Evolutionary conservation across 1,284 basidiomycete genomes (phyloP).

Genomic region (Vanrija pseudolonga): DNA sequence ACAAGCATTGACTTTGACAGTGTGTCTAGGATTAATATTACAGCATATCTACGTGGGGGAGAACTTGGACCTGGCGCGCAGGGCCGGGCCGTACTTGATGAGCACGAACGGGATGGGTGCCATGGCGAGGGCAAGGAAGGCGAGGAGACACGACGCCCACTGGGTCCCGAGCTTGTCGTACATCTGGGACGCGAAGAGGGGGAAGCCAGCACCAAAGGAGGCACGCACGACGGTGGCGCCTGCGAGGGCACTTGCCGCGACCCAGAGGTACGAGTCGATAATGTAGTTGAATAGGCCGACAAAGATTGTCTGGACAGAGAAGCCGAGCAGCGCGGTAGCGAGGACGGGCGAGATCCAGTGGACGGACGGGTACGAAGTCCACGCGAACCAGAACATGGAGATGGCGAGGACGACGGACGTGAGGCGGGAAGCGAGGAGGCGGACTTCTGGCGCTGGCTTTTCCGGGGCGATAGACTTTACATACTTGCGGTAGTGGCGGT

Average conservation of each 20-base stretch:
- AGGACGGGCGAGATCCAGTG: constrained; percentile 51
- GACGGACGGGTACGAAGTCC: constrained; percentile 50
- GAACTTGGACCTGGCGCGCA: constrained; percentile 51
- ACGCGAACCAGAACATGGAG: constrained; percentile 51
- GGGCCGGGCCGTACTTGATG: constrained; percentile 50
- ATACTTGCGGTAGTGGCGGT: constrained; percentile 28
- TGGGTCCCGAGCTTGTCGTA: constrained; percentile 50
- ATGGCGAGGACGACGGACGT: constrained; percentile 24
- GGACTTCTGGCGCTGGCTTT: constrained; percentile 15
- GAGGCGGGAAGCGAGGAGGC: too few species aligned
- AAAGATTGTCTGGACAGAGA: constrained; percentile 58
- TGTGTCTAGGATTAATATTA: too few species aligned
- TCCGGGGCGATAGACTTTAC: constrained; percentile 28
- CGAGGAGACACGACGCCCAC: constrained; percentile 45
- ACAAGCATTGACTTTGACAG: too few species aligned
- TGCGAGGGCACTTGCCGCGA: constrained; percentile 54
- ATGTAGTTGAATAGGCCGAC: constrained; percentile 52
- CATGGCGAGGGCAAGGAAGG: constrained; percentile 41
- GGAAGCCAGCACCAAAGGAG: constrained; percentile 52
- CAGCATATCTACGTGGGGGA: neutral
- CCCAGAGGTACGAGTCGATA: constrained; percentile 55
- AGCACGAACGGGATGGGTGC: constrained; percentile 50
- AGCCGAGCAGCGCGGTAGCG: constrained; percentile 50
- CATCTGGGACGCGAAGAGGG: constrained; percentile 55
- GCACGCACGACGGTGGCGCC: constrained; percentile 54